Evolutionary conservation across 2,329 filamentous ascomycete species (phyloP).

Genomic region (Botryotinia calthae): DNA sequence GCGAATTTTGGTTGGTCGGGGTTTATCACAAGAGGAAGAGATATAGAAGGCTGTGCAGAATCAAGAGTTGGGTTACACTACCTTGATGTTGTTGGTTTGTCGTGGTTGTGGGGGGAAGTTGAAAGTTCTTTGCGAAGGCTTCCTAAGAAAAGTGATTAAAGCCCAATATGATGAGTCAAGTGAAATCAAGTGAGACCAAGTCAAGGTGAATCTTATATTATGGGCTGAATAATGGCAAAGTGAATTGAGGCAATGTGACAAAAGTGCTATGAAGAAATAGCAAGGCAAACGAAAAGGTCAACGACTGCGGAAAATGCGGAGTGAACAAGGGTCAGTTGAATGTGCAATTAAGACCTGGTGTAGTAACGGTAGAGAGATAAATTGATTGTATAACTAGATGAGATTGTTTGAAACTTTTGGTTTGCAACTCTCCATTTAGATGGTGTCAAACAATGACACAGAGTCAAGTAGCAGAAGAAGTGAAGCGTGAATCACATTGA

Average conservation of each 20-base stretch:
- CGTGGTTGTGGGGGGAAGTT: neutral
- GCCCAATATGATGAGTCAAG: constrained; percentile 1
- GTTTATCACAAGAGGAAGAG: neutral
- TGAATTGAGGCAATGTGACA: neutral
- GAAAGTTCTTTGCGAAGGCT: neutral
- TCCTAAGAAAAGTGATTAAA: neutral
- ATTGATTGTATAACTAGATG: neutral
- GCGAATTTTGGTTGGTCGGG: neutral
- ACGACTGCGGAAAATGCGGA: neutral
- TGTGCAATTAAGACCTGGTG: neutral
- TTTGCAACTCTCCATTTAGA: neutral
- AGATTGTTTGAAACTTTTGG: neutral
- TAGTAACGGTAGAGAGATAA: neutral
- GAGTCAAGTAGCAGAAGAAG: neutral
- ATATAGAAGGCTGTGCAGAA: constrained; percentile 16
- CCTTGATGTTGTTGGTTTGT: neutral
- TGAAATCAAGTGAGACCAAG: neutral
- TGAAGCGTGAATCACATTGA: constrained; percentile 1
- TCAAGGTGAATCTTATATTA: neutral
- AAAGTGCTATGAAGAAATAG: neutral
- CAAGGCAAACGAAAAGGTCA: neutral
- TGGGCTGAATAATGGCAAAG: neutral
- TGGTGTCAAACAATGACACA: neutral
- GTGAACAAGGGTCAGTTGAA: neutral
- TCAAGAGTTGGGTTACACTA: neutral